A percentile compares a stretch with the other conserved stretches of the same genome.
Evolutionary conservation across 2,329 filamentous ascomycete species (phyloP).

Genomic region (Colletotrichum shisoi): DNA sequence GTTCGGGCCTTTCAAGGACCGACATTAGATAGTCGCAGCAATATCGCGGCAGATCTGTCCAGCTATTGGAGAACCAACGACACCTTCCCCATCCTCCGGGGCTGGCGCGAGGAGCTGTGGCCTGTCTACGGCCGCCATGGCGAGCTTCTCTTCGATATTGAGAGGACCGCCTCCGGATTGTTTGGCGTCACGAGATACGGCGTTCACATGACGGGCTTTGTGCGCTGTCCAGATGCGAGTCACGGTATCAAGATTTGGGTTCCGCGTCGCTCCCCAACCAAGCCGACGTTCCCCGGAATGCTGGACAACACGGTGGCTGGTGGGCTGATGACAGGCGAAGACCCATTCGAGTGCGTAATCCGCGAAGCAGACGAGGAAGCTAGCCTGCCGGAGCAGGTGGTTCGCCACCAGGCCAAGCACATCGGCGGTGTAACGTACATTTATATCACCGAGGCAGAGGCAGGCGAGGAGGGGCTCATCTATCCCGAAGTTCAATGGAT

Average conservation of each 20-base stretch:
- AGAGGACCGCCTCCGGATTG: conserved; percentile 76
- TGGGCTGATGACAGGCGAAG: conserved; percentile 82
- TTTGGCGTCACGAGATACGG: conserved; percentile 82
- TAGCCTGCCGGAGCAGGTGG: conserved; percentile 73
- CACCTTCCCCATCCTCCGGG: conserved; percentile 75
- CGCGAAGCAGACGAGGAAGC: conserved; percentile 92
- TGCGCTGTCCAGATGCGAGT: conserved; percentile 51
- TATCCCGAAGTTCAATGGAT: conserved; percentile 93
- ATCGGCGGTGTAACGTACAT: conserved; percentile 83
- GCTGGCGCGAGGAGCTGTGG: conserved; percentile 84
- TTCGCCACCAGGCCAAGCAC: conserved; percentile 66
- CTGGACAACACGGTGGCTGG: conserved; percentile 92
- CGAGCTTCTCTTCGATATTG: conserved; percentile 74
- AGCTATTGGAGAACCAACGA: conserved; percentile 72
- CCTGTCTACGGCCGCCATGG: conserved; percentile 74
- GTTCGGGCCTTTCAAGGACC: conserved; percentile 68
- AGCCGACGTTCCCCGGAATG: conserved; percentile 90
- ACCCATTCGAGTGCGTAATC: conserved; percentile 80
- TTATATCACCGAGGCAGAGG: conserved; percentile 78
- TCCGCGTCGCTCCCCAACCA: conserved; percentile 75
- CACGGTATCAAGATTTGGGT: conserved; percentile 82
- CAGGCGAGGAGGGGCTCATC: conserved; percentile 81
- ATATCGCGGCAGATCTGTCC: conserved; percentile 63
- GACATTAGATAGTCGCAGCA: conserved; percentile 70
- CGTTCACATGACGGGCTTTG: conserved; percentile 81